Evolutionary conservation across 1,284 basidiomycete species (phyloP), one percentile per base, ranked within the genome.

Genomic region (Vanrija humicola): DNA sequence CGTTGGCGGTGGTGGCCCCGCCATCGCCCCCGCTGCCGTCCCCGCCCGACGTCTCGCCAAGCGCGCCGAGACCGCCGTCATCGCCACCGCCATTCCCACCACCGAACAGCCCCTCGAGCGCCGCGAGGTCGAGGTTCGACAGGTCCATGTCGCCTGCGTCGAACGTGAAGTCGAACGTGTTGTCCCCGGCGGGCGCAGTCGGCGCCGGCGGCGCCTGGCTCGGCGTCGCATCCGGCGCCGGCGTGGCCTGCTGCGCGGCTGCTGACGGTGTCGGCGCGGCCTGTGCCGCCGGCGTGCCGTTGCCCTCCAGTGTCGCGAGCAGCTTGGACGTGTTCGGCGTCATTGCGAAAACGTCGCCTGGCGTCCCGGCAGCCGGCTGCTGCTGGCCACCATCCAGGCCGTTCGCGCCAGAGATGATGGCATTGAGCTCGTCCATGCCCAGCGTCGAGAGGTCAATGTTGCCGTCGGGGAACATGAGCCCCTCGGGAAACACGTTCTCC

Each of bases 361-460:
- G 55, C 25, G 54, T 54, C 34, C 2, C 34, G 9, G 34, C 34
- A 5, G 34, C 9, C 34, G 9, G 34, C 34, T 34, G 34, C 34
- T 34, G 29, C 29, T n/a, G n/a, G n/a, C 10, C 8, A 7, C 9
- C 44, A 26, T 25, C 18, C n/a, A 46, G 5, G 40, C 15, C 45
- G 14, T 48, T 47, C 23, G 56, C 50, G 12, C 62, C 64, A 16
- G 52, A 56, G 38, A 66, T 66, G 12, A 64, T 19, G 1, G 64
- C 62, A 6, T 54, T 59, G n/a, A 67, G 49, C 52, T 67, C 64
- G 43, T 59, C 63, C 52, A 64, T 63, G 29, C 52, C 55, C 43
- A 64, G 44, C 5, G 25, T 48, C 15, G 38, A 29, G 18, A 64
- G 45, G 38, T 59, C 55, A 21, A 64, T 50, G 21, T 23, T 38